Base-by-base conservation (phyloP, 78 protist genomes). In the Dictyostelium citrinum region DNA sequence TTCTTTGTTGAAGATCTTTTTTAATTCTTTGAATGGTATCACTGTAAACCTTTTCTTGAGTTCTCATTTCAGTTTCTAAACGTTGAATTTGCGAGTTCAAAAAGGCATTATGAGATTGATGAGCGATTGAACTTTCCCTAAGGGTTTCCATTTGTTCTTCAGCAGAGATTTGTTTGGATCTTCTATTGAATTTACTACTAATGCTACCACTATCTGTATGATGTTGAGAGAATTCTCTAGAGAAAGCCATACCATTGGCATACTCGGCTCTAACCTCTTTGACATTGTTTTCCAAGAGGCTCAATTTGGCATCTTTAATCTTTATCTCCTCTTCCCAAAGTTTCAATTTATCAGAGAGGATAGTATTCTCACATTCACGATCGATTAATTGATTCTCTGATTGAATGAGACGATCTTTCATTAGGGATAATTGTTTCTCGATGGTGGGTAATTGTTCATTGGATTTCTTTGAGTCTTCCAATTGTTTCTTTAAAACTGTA, bases 41-140 rank as follows among this genome's bases (percentile, higher is more conserved):
- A 22, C 29, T 43, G 64, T 88, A 88, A 9, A 88, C 93, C 16
- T 88, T 88, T 75, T 88, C 93, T 78, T 88, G 93, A 60, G 70
- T 49, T 67, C 77, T 76, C 82, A 78, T 88, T 51, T 88, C 93
- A 46, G 31, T 76, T 70, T 88, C 93, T 3, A 88, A 45, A 49
- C 93, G 46, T 67, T 88, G 93, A 9, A 88, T 74, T 58, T 88
- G 93, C 5, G 80, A 60, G 35, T 78, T 78, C 4, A 88, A 64
- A 37, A 88, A 88, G 10, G 93, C 93, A 46, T 88, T 88, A 35
- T 88, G 93, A 35, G 93, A 78, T 68, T 88, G 93, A 88, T 88
- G 93, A 5, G 93, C 93, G 39, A 88, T 88, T 31, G 93, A 88
- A 29, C 67, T 37, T n/a, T 88, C 93, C 49, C 93, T 58, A 81